Conservation (phyloP, 2,329 filamentous ascomycete species). For the Nemania sp. region DNA sequence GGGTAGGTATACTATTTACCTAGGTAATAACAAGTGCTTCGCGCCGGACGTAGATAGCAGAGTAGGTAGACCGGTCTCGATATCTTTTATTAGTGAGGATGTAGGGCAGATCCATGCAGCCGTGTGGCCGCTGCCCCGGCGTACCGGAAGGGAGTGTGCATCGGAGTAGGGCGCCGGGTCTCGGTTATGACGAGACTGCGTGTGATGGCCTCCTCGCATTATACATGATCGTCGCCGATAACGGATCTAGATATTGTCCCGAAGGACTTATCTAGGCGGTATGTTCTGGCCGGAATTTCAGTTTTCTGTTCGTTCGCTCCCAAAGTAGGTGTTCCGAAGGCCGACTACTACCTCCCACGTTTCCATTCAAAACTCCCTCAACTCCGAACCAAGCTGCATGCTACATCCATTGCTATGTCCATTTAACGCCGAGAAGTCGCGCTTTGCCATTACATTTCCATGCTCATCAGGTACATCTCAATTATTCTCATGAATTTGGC, state of each 20-base stretch:
- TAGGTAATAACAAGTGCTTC: conserved; percentile 9
- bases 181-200: conserved; percentile 26
- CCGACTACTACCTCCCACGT: not conserved
- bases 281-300: conserved; percentile 16
- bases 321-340: conserved; percentile 6
- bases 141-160: conserved; percentile 30
- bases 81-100: not conserved
- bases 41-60: conserved; percentile 8
- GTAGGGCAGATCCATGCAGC: conserved; percentile 19
- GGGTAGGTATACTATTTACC: conserved; percentile 3
- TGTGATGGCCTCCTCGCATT: not conserved
- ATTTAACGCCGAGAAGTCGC: conserved; percentile 8
- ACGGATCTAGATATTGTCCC: conserved; percentile 17
- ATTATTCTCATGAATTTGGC: conserved; percentile 98
- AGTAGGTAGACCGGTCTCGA: conserved; percentile 8
- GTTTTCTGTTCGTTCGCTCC: not conserved
- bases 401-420: conserved; percentile 5
- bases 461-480: conserved; percentile 91
- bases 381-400: conserved; percentile 33
- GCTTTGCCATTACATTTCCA: conserved; percentile 69
- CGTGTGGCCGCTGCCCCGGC: conserved; percentile 18
- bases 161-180: conserved; percentile 16
- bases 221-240: conserved; percentile 28
- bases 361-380: conserved; percentile 36
- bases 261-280: not conserved